Evolutionary conservation across 371 early-diverging fungal species (phyloP).

Genomic region (Entomophthora muscae): DNA sequence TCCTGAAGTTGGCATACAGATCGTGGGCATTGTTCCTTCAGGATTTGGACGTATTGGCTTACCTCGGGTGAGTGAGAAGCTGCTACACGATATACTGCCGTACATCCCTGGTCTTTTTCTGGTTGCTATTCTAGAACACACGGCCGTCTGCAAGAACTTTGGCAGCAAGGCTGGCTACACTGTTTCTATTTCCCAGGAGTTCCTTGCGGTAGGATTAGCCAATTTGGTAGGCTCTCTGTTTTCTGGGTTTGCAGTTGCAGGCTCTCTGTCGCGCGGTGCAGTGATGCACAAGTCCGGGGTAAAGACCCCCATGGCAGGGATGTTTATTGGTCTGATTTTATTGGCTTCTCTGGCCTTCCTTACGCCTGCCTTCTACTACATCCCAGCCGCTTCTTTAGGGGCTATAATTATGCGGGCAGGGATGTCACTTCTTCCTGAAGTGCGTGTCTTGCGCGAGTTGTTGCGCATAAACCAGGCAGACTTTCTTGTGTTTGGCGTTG

Average conservation of each 20-base stretch:
- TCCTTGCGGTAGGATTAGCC: slow-evolving; percentile 64
- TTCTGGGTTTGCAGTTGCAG: slow-evolving; percentile 63
- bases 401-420: slow-evolving; percentile 55
- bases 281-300: slow-evolving; percentile 60
- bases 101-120: slow-evolving; percentile 41
- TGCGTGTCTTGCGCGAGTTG: slow-evolving; percentile 10
- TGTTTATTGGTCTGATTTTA: slow-evolving; percentile 51
- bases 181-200: no score
- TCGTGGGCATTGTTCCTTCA: slow-evolving; percentile 25
- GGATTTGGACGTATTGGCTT: no score
- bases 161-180: no score
- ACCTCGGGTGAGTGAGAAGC: slow-evolving; percentile 20
- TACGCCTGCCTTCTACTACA: no score
- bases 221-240: slow-evolving; percentile 66
- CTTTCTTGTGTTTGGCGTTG: slow-evolving; percentile 23
- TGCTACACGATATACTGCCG: no score
- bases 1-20: neutral
- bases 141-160: slow-evolving; percentile 57
- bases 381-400: no score
- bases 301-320: slow-evolving; percentile 54
- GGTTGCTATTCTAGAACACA: slow-evolving; percentile 63
- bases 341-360: slow-evolving; percentile 46
- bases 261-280: no score
- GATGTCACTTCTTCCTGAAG: slow-evolving; percentile 14
- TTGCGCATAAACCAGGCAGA: slow-evolving; percentile 20